phyloP scores from a whole-genome alignment of 2,329 filamentous ascomycete genomes.

The Periconia digitata region DNA sequence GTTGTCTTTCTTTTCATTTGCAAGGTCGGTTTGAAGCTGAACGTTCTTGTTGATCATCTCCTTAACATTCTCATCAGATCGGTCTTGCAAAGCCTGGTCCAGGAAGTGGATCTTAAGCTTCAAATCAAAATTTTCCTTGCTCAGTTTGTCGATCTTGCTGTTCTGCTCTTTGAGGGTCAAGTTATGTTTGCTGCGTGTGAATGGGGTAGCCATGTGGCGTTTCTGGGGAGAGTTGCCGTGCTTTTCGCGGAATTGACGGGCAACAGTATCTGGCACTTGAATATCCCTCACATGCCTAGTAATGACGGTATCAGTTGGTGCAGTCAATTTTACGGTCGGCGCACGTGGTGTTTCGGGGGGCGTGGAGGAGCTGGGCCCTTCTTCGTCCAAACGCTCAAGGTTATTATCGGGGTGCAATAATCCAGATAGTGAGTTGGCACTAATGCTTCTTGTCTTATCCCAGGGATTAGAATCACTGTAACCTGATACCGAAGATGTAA shows the following conservation, averaged over 20 bases:
- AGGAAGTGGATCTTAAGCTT: constrained; percentile 98
- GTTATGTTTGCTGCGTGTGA: constrained; percentile 45
- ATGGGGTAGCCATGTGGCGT: constrained; percentile 43
- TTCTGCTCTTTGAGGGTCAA: constrained; percentile 96
- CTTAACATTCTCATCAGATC: constrained; percentile 94
- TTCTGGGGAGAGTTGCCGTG: constrained; percentile 66
- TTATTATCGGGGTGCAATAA: constrained; percentile 46
- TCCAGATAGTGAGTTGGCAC: constrained; percentile 37
- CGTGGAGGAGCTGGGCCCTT: constrained; percentile 51
- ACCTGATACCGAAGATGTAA: constrained; percentile 71
- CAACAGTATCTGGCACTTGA: constrained; percentile 85
- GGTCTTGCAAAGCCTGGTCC: constrained; percentile 86
- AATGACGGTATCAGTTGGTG: constrained; percentile 85
- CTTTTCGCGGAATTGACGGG: constrained; percentile 80
- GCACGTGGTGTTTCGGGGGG: constrained; percentile 70
- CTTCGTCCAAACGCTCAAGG: constrained; percentile 62
- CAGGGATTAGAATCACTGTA: constrained; percentile 49
- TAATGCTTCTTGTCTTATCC: constrained; percentile 47
- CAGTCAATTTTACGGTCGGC: constrained; percentile 53
- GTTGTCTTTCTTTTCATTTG: constrained; percentile 87
- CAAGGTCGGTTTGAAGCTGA: constrained; percentile 85
- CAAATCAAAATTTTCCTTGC: constrained; percentile 95
- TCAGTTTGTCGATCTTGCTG: constrained; percentile 91
- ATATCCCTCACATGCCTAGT: constrained; percentile 87
- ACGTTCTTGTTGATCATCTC: constrained; percentile 99